Conservation (phyloP, 345 rosid species). For the Bruguiera sexangula region DNA sequence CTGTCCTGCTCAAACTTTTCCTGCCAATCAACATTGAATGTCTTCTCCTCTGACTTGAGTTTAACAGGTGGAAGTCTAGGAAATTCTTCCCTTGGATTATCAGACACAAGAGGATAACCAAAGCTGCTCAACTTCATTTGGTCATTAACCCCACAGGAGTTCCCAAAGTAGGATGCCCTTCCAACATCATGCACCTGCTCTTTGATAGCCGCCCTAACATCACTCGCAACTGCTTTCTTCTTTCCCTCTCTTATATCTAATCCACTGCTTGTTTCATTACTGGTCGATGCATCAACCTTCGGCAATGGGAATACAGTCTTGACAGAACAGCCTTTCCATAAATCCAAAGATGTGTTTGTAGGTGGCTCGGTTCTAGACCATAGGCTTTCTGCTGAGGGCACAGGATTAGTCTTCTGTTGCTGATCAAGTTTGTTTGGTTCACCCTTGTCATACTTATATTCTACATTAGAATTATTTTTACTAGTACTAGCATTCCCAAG, state of each 20-base stretch:
- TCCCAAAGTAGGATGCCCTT: conserved; percentile 68
- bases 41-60: conserved; percentile 87
- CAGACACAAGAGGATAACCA: conserved; percentile 54
- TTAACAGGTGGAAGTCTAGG: conserved; percentile 97
- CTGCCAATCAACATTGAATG: conserved; percentile 69
- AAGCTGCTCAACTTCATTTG: conserved; percentile 43
- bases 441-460: conserved; percentile 33
- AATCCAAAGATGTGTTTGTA: conserved; percentile 40
- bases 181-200: conserved; percentile 94
- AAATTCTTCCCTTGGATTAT: conserved; percentile 69
- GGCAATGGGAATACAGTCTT: conserved; percentile 69
- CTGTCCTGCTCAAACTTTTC: conserved; percentile 80
- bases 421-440: conserved; percentile 49
- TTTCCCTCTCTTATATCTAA: conserved; percentile 67
- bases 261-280: conserved; percentile 31
- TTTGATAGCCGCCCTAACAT: conserved; percentile 59
- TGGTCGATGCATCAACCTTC: conserved; percentile 50
- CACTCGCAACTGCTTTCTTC: conserved; percentile 47
- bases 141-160: conserved; percentile 50
- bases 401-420: conserved; percentile 30
- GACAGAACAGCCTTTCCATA: conserved; percentile 72
- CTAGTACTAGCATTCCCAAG: conserved; percentile 43
- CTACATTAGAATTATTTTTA: conserved; percentile 43
- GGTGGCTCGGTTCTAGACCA: conserved; percentile 52
- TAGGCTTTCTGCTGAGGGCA: conserved; percentile 38